Base-by-base conservation (phyloP, 495 filamentous ascomycete species). In the Usnea hakonensis region DNA sequence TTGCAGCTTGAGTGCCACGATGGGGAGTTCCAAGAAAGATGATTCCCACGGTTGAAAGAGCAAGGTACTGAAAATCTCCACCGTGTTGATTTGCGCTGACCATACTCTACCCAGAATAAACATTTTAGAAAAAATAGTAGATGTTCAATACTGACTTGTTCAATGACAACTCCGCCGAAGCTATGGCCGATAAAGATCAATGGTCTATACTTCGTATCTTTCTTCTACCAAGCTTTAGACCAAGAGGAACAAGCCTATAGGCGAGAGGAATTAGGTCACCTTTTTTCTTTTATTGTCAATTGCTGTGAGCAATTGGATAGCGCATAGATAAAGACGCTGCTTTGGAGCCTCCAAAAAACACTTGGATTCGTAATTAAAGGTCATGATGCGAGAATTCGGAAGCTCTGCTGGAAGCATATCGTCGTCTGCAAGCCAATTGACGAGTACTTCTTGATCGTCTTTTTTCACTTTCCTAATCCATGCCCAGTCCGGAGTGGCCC, bases 291-390 rank as follows among this genome's bases (percentile, higher is more conserved):
- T 58, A 43, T 58, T 58, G 16, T 58, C 55, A 4, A 58, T 36
- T 41, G 55, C 55, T 7, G 37, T 43, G 11, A 58, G 55, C 1
- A 58, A 13, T 21, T 58, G 55, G 23, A n/a, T n/a, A 8, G 55
- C 37, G 13, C 55, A 58, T 58, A 43, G 11, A 32, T 21, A 43
- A 41, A 13, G 23, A 19, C 55, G 28, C 14, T 58, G 55, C 36
- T 58, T 58, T 32, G 55, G 55, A 58, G 55, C 55, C 0, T 6
- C 37, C 4, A 43, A 5, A 11, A 58, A 23, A 21, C 55, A 58
- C 37, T 58, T 58, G 9, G 55, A 58, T 43, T 58, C 55, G 37
- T 58, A 58, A 13, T 58, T 58, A 21, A 58, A 58, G 7, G 21
- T 43, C 55, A 58, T 58, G 37, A 58, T 58, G 41, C 55, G 55